A percentile compares a stretch with the other conserved stretches of the same genome.
These are phyloP conservation scores for Tetrapisispora nanseiensis DNA, from an alignment of 805 yeast species.

Conservation along the genomic window DNA sequence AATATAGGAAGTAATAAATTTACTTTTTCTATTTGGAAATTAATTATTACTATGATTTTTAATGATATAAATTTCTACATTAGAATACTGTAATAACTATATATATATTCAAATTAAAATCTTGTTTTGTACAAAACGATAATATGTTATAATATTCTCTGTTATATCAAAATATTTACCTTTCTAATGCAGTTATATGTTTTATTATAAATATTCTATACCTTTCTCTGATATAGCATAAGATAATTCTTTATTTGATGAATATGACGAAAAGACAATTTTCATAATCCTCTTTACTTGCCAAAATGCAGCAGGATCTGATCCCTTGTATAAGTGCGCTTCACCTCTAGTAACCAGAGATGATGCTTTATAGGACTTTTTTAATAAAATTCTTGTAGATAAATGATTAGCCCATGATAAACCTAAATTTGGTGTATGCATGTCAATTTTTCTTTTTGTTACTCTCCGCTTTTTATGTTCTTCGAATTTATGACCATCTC, in stretches of 20 bases:
- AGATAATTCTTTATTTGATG: constrained; percentile 15
- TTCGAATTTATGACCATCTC: neutral
- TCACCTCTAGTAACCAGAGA: constrained; percentile 23
- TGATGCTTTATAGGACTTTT: constrained; percentile 35
- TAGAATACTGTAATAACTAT: too few relatives aligned
- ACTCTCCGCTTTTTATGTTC: neutral
- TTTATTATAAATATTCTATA: constrained; percentile 10
- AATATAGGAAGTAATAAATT: constrained; percentile 34
- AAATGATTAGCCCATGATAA: constrained; percentile 44
- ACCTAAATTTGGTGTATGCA: constrained; percentile 46
- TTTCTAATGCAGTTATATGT: too few relatives aligned
- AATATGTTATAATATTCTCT: too few relatives aligned
- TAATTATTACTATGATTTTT: too few relatives aligned
- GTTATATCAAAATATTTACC: too few relatives aligned
- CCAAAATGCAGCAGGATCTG: constrained; percentile 27
- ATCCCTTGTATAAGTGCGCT: constrained; percentile 24
- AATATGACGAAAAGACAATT: constrained; percentile 34
- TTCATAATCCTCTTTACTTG: constrained; percentile 30
- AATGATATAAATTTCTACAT: too few relatives aligned
- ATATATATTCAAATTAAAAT: too few relatives aligned
- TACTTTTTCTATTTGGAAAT: too few relatives aligned
- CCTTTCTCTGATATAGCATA: constrained; percentile 23
- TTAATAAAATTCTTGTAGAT: constrained; percentile 39
- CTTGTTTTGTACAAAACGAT: too few relatives aligned
- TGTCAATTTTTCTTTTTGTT: constrained; percentile 24